Base-by-base conservation (phyloP, 345 rosid species). In the Camelina sativa region DNA sequence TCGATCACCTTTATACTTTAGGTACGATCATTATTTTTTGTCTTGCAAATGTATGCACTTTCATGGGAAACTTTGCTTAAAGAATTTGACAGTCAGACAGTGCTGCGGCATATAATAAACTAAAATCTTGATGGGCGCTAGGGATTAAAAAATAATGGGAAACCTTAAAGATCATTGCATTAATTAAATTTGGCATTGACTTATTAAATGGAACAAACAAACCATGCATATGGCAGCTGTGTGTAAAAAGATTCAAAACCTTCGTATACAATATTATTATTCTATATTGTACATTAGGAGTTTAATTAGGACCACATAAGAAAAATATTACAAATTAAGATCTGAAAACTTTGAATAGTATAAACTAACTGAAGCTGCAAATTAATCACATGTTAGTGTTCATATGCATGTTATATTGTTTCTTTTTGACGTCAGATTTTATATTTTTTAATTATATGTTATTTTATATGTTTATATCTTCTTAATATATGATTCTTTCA, bases 161-260 rank as follows among this genome's bases (percentile, higher is more conserved):
- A 56, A 17, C 19, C 48, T 62, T 57, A 44, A 32, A 69, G 15
- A 9, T 20, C 65, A 16, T 57, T 69, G 74, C 65, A 70, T 70
- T 58, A 15, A 44, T 57, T 46, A 19, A 32, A 32, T 58, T 58
- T 59, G 22, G 32, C 57, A 32, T 23, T 44, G 56, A 50, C 65
- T 44, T 32, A 70, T 20, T 70, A 58, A 58, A 13, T 69, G 65
- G 34, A 5, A 50, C 17, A 61, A 61, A 37, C 75, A 61, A 61
- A 37, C 75, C 19, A 71, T 50, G 51, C 67, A 71, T 60, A 71
- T 61, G 55, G 56, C 46, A 35, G 23, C 25, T 17, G 25, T 50
- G 46, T 44, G 54, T 28, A 28, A 56, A 54, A 69, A 15, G 25
- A 41, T 54, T 46, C 22, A 6, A 4, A 68, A 41, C 12, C 40